Conservation (phyloP, 2,329 filamentous ascomycete genomes). For the Xylaria sp. region DNA sequence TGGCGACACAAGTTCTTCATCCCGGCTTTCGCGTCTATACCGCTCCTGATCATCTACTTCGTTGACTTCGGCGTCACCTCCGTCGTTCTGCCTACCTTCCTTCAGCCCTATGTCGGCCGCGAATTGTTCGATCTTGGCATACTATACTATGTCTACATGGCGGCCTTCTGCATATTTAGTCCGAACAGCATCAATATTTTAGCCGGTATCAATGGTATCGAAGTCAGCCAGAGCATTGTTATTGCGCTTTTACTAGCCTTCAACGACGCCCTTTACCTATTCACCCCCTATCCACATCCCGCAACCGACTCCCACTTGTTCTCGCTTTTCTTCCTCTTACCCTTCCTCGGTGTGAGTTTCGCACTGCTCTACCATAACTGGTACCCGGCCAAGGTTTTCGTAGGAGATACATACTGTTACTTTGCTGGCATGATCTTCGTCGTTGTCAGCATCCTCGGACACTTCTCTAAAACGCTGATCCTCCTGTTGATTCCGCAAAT, state of each 20-base stretch:
- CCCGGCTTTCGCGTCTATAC: conserved; percentile 91
- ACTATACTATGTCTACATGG: conserved; percentile 97
- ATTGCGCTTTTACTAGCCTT: conserved; percentile 84
- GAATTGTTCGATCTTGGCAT: conserved; percentile 83
- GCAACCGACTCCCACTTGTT: conserved; percentile 96
- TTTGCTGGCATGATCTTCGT: conserved; percentile 99
- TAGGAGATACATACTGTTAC: conserved; percentile 99
- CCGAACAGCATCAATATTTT: conserved; percentile 99
- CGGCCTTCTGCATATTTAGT: conserved; percentile 94
- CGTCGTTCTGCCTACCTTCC: conserved; percentile 87
- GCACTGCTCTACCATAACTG: conserved; percentile 93
- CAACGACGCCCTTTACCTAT: conserved; percentile 90
- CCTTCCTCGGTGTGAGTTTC: conserved; percentile 91
- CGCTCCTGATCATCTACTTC: conserved; percentile 96
- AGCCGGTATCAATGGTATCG: conserved; percentile 99
- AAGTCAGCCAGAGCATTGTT: conserved; percentile 92
- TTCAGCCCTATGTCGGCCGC: conserved; percentile 82
- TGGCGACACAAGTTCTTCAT: conserved; percentile 99
- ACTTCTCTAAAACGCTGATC: conserved; percentile 97
- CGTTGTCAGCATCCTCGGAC: conserved; percentile 93
- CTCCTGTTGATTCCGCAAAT: conserved; percentile 92
- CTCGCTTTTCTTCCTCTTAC: conserved; percentile 92
- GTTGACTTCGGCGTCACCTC: conserved; percentile 98
- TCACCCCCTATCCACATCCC: conserved; percentile 86
- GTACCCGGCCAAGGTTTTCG: conserved; percentile 95